Evolutionary conservation across 129 eudicot genomes (phyloP).

Genomic region (carrot (Daucus carota)): DNA sequence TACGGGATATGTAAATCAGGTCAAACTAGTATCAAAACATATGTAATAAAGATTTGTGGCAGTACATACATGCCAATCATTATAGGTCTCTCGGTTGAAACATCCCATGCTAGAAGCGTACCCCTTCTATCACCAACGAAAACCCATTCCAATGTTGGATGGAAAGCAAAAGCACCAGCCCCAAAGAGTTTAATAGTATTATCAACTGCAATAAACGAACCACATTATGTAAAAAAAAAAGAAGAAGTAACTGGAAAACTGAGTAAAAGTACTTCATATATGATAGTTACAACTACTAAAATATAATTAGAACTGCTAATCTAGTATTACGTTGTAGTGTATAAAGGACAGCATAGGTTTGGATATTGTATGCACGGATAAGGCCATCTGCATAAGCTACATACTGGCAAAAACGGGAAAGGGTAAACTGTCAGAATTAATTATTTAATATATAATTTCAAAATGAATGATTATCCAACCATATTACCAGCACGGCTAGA

Average conservation of each 20-base stretch:
- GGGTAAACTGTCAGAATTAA: constrained; percentile 8
- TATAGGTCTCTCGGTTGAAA: constrained; percentile 92
- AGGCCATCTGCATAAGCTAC: constrained; percentile 97
- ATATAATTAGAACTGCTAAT: constrained; percentile 1
- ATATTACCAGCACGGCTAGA: constrained; percentile 73
- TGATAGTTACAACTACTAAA: not conserved
- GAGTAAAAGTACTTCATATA: not conserved
- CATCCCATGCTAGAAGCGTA: constrained; percentile 98
- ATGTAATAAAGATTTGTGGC: not conserved
- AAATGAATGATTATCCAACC: constrained; percentile 1
- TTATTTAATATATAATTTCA: not conserved
- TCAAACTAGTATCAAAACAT: not conserved
- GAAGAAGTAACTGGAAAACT: not conserved
- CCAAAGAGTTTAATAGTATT: constrained; percentile 82
- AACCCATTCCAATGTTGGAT: constrained; percentile 94
- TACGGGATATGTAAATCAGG: not conserved
- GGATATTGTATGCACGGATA: constrained; percentile 93
- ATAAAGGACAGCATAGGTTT: constrained; percentile 90
- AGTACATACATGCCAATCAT: constrained; percentile 92
- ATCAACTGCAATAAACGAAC: constrained; percentile 52
- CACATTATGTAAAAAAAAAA: not conserved
- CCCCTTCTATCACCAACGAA: constrained; percentile 98
- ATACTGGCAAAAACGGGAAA: constrained; percentile 38
- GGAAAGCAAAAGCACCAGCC: constrained; percentile 97
- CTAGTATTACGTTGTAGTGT: constrained; percentile 85